Evolutionary conservation across 2,329 filamentous ascomycete genomes (phyloP).

Genomic region (Fusarium guadeloupense): DNA sequence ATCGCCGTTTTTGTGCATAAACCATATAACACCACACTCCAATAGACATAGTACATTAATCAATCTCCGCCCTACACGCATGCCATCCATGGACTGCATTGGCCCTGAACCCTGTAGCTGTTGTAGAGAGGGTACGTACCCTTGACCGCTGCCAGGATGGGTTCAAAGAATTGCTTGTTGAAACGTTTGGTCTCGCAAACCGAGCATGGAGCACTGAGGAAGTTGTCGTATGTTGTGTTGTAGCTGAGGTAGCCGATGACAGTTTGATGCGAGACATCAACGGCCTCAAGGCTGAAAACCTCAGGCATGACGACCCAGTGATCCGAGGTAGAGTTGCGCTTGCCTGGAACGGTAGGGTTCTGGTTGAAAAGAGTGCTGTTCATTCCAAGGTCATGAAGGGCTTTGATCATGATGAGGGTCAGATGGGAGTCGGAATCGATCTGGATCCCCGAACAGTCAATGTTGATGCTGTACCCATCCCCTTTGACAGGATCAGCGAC

Average conservation of each 20-base stretch:
- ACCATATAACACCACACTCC: conserved; percentile 18
- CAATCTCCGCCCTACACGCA: conserved; percentile 30
- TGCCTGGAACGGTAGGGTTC: conserved; percentile 49
- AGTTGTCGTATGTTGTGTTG: conserved; percentile 51
- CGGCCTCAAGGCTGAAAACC: conserved; percentile 48
- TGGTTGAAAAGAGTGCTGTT: conserved; percentile 54
- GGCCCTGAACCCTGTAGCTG: conserved; percentile 50
- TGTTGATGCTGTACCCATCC: conserved; percentile 50
- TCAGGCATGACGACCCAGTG: conserved; percentile 54
- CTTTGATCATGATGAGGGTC: conserved; percentile 52
- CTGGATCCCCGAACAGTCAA: conserved; percentile 50
- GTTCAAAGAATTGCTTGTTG: conserved; percentile 50
- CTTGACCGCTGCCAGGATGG: conserved; percentile 51
- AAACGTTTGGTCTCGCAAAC: conserved; percentile 50
- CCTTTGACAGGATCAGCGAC: conserved; percentile 47
- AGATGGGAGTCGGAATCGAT: conserved; percentile 52
- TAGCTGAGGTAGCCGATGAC: conserved; percentile 50
- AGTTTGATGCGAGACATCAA: conserved; percentile 46
- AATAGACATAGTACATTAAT: not conserved
- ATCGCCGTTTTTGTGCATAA: conserved; percentile 7
- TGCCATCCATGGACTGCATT: conserved; percentile 52
- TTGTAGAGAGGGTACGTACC: conserved; percentile 52
- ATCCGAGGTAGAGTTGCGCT: conserved; percentile 41
- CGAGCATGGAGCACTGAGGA: conserved; percentile 49
- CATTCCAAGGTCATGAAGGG: conserved; percentile 50